Evolutionary conservation across 306 rosid genomes (phyloP).

Genomic region (Psophocarpus tetragonolobus): DNA sequence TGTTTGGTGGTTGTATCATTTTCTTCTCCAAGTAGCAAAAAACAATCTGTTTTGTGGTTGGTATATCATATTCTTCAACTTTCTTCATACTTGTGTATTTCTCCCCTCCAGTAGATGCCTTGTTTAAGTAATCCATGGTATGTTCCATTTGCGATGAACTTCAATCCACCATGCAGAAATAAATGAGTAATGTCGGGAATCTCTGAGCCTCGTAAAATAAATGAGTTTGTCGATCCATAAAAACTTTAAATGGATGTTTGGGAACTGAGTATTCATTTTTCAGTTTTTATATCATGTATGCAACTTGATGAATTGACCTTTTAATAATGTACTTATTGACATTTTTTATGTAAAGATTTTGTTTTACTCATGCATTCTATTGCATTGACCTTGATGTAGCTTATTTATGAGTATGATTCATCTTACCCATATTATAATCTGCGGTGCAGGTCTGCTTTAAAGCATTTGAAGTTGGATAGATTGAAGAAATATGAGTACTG

Average conservation of each 20-base stretch:
- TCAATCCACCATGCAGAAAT: background rate
- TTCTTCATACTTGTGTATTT: background rate
- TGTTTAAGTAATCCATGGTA: background rate
- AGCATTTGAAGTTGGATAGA: constrained; percentile 82
- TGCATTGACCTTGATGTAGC: background rate
- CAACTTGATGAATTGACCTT: constrained; percentile 1
- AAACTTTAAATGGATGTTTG: background rate
- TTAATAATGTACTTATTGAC: background rate
- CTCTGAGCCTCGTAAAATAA: background rate
- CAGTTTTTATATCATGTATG: background rate
- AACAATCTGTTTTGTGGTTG: background rate
- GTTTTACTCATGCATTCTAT: background rate
- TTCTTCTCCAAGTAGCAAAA: background rate
- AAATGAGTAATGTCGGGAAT: background rate
- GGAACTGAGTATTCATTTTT: background rate
- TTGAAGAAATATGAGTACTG: constrained; percentile 84
- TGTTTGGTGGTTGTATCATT: background rate
- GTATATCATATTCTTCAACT: no score
- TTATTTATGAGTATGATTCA: background rate
- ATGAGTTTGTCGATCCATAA: background rate
- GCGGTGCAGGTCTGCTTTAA: constrained; percentile 72
- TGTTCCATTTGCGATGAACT: background rate
- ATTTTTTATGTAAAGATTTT: constrained; percentile 5
- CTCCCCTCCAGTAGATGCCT: background rate
- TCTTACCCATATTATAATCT: constrained; percentile 19